Conservation (phyloP, 1,284 basidiomycete species). For the Trichosporon sp. region DNA sequence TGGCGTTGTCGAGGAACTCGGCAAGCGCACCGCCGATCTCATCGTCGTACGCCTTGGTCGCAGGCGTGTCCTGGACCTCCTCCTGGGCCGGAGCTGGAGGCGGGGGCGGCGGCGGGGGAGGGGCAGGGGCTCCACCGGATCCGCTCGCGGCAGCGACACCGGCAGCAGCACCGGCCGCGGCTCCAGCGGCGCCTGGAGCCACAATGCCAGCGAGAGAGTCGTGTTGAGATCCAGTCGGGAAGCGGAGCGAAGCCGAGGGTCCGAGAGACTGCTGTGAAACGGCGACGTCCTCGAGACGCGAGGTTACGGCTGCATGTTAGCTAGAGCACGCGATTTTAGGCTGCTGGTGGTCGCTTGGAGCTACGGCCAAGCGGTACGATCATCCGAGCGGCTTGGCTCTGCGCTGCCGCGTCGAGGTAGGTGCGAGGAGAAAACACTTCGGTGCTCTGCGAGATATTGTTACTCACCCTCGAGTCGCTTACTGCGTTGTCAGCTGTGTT, state of each 20-base stretch:
- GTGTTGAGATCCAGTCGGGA: slow-evolving; percentile 52
- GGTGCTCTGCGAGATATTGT: too few relatives aligned
- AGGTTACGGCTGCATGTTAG: slow-evolving; percentile 75
- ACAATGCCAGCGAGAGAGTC: slow-evolving; percentile 47
- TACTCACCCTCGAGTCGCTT: slow-evolving; percentile 63
- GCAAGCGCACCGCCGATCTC: slow-evolving; percentile 71
- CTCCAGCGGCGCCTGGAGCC: slow-evolving; percentile 41
- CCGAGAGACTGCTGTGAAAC: slow-evolving; percentile 52
- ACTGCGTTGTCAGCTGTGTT: slow-evolving; percentile 34
- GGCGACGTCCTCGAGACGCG: slow-evolving; percentile 89
- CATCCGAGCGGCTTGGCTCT: neutral
- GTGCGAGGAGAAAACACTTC: too few relatives aligned
- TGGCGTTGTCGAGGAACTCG: slow-evolving; percentile 73
- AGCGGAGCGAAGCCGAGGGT: slow-evolving; percentile 34
- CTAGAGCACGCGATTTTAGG: neutral
- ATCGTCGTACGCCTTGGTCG: slow-evolving; percentile 74
- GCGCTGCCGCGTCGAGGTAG: neutral
- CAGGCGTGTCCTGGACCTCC: slow-evolving; percentile 62
- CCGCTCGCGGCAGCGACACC: slow-evolving; percentile 46
- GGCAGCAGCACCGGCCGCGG: slow-evolving; percentile 40
- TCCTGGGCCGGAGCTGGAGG: slow-evolving; percentile 54
- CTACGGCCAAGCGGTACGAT: too few relatives aligned
- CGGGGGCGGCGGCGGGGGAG: slow-evolving; percentile 56
- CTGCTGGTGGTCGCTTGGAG: neutral
- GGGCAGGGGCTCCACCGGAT: slow-evolving; percentile 48